Percentiles rank a stretch among this genome's conserved stretches.
phyloP scores from a whole-genome alignment of 225 moss, liverwort and hornwort species.

The Antitrichia curtipendula region DNA sequence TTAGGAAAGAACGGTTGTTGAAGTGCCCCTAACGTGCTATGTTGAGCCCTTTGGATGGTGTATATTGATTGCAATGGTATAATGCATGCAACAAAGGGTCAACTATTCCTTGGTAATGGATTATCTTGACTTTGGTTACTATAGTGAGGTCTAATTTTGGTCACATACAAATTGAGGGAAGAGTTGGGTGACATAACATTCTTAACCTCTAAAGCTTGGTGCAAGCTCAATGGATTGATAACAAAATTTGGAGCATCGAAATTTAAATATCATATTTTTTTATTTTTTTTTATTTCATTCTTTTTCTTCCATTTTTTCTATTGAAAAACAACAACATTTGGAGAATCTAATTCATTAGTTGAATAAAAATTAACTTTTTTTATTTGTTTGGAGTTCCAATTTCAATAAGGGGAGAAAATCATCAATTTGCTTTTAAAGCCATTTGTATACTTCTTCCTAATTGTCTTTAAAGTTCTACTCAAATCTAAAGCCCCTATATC shows the following conservation, averaged over 20 bases:
- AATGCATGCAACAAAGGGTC: no score
- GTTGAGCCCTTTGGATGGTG: no score
- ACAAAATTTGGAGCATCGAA: neutral
- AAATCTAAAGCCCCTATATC: neutral
- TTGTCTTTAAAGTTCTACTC: no score
- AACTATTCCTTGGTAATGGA: no score
- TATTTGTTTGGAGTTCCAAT: no score
- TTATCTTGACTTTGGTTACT: fast-evolving
- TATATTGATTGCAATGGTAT: no score
- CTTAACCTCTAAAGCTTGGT: neutral
- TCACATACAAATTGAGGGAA: neutral
- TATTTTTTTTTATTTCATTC: no score
- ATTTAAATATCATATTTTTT: neutral
- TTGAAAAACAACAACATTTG: no score
- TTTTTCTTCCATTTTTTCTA: neutral
- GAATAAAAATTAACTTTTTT: neutral
- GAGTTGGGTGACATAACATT: neutral
- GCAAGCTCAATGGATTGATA: neutral
- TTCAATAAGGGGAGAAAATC: neutral
- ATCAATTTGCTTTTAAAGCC: neutral
- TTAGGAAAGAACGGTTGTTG: no score
- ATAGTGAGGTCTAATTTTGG: neutral
- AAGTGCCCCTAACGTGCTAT: no score
- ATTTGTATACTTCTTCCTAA: neutral
- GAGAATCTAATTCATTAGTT: no score